Base-by-base conservation (phyloP, 164 flowering plant species). In the Vitis rupestris region DNA sequence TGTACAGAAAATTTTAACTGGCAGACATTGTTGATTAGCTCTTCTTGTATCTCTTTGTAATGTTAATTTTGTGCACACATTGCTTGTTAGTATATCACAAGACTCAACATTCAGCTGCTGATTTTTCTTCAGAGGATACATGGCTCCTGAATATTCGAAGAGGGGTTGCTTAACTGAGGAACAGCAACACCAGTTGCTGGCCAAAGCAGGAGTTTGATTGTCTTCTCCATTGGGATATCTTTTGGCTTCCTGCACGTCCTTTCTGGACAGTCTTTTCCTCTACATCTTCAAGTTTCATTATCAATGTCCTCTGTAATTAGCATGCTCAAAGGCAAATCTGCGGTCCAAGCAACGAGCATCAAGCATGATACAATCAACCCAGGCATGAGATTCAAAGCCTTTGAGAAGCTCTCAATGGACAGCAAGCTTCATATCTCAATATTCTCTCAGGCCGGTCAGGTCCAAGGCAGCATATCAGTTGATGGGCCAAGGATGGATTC, bases 141-240 rank as follows among this genome's bases (percentile, higher is more conserved):
- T 93, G 97, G 98, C 98, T 66, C 96, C 97, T 9, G 98, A 90
- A 73, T 92, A 90, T 69, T 96, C 96, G 44, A 85, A 85, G 90
- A 71, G 90, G 50, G 98, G 98, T 61, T 80, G 87, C 68, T 71
- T 93, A 66, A 91, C 95, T 3, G 86, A 88, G 98, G 37, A 86
- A 72, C 70, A 86, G 86, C 84, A 93, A 91, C 76, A 91, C 88
- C 13, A 87, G 59, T 72, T 82, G 77, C 71, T 64, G 77, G 64
- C 78, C 88, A 19, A 83, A 71, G 69, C 89, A 80, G 67, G 91
- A 91, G 31, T 77, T 67, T 50, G 71, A 84, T 61, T 82, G 84
- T 79, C 93, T 93, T 75, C 90, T 91, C 62, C 94, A 93, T 67
- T 85, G 90, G 94, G 98, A 89, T 88, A 79, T 17, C 11, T 63